Evolutionary conservation across 306 rosid species (phyloP), one percentile per base, ranked within the genome.

Genomic region (Medicago truncatula): DNA sequence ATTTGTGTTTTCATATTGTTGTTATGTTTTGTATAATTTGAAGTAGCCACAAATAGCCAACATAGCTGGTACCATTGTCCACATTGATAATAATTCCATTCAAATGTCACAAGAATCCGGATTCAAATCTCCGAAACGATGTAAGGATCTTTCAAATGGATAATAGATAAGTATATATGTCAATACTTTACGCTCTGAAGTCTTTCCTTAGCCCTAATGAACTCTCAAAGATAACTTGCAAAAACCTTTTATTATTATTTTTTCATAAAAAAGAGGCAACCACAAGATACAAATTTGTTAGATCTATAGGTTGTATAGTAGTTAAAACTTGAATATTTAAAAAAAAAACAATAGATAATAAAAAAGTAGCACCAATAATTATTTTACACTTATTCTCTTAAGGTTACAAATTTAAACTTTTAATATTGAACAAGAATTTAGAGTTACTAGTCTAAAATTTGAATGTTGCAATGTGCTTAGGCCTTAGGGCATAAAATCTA

Each of bases 1-100:
- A 63, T 65, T 71, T 68, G 67, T 61, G 70, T 18, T 80, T 67
- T 54, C 39, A 78, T 60, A 67, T 53, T 72, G 38, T 60, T 76
- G 1, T 59, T 40, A 49, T 39, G 74, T 76, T 69, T 53, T 17
- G 59, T 17, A 17, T 18, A 12, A 53, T 53, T 53, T 53, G 25
- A 53, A 53, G 23, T 15, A 17, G 23, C 7, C 5, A 17, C 59
- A 8, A 12, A 14, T 47, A 34, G 0, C 38, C 38, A 34, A 34
- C 38, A 4, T 5, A 34, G 38, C 6, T 5, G 38, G 38, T 34
- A 4, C 38, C 38, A 34, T 34, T n/a, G n/a, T n/a, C n/a, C n/a
- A n/a, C n/a, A n/a, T n/a, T 34, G 38, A 34, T 34, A 34, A 34
- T 34, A 6, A 34, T 34, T 34, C 38, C 5, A 34, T 34, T 34